Evolutionary conservation across 768 basidiomycete genomes (phyloP).

Genomic region (Termitomyces sp.): DNA sequence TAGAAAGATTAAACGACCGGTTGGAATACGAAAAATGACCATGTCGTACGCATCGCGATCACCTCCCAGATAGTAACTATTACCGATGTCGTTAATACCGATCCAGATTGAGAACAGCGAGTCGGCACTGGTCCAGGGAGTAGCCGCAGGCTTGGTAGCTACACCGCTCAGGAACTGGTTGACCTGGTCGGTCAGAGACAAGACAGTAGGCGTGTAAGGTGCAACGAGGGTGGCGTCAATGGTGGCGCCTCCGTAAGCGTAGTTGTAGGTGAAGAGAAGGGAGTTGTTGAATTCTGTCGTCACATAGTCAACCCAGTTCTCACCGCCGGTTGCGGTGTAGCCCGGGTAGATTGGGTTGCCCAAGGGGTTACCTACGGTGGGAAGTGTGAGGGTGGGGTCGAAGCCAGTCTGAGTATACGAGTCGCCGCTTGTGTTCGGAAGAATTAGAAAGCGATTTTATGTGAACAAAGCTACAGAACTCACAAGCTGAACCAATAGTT

Average conservation of each 20-base stretch:
- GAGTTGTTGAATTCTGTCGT: constrained; percentile 51
- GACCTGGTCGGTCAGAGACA: constrained; percentile 57
- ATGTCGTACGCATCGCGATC: constrained; percentile 42
- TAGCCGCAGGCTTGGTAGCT: constrained; percentile 41
- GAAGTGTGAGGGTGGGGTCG: constrained; percentile 31
- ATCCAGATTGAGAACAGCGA: constrained; percentile 66
- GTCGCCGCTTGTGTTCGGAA: constrained; percentile 37
- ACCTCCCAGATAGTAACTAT: constrained; percentile 42
- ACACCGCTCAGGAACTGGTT: constrained; percentile 47
- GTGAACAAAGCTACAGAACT: constrained; percentile 8
- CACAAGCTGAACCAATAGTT: constrained; percentile 61
- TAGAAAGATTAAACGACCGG: background rate
- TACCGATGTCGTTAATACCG: constrained; percentile 67
- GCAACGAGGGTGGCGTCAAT: constrained; percentile 54
- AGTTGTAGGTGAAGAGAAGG: constrained; percentile 54
- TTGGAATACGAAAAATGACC: background rate
- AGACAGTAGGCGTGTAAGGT: constrained; percentile 46
- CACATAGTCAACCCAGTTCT: constrained; percentile 56
- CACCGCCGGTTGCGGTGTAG: constrained; percentile 47
- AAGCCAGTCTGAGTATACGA: constrained; percentile 59
- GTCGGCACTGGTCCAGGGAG: constrained; percentile 53
- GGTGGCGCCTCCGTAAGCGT: constrained; percentile 63
- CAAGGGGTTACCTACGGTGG: constrained; percentile 41
- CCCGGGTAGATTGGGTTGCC: constrained; percentile 54
- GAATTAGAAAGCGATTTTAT: background rate